Conservation (phyloP, 352 stramenopile genomes). For the Phytophthora litchii region DNA sequence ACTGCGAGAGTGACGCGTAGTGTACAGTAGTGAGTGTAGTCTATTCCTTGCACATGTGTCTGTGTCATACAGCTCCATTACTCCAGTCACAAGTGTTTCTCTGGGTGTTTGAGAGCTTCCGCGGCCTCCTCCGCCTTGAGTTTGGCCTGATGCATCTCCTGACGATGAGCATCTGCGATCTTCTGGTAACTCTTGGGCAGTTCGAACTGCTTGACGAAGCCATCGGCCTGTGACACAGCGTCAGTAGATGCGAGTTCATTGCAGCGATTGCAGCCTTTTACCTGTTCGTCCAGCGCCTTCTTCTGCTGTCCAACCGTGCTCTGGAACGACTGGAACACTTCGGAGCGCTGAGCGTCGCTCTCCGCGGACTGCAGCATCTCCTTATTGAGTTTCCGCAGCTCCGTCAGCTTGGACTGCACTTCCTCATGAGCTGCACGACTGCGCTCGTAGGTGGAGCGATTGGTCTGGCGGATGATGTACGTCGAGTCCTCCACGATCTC, state of each 20-base stretch:
- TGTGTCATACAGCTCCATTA: constrained; percentile 21
- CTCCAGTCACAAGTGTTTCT: constrained; percentile 6
- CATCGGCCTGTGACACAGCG: constrained; percentile 41
- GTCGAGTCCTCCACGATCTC: constrained; percentile 80
- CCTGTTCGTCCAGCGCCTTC: constrained; percentile 68
- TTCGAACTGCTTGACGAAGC: constrained; percentile 82
- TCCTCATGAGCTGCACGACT: constrained; percentile 58
- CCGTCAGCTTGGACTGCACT: constrained; percentile 63
- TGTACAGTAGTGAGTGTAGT: constrained; percentile 43
- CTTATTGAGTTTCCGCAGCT: constrained; percentile 60
- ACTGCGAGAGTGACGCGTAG: constrained; percentile 43
- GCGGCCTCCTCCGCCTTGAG: constrained; percentile 11
- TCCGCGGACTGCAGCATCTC: constrained; percentile 67
- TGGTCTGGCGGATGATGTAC: constrained; percentile 84
- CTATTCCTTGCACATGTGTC: constrained; percentile 37
- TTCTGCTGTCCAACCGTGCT: constrained; percentile 56
- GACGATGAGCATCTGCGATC: constrained; percentile 60
- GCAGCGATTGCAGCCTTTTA: constrained; percentile 18
- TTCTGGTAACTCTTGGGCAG: constrained; percentile 69
- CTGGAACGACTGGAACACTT: constrained; percentile 69
- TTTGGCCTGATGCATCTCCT: constrained; percentile 29
- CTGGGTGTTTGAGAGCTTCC: constrained; percentile 14
- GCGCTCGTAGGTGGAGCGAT: constrained; percentile 67
- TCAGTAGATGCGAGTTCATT: constrained; percentile 6
- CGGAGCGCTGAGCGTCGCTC: constrained; percentile 51